These are phyloP conservation scores for Salix dunnii DNA, from an alignment of 345 rosid genomes.

Conservation along the genomic window DNA sequence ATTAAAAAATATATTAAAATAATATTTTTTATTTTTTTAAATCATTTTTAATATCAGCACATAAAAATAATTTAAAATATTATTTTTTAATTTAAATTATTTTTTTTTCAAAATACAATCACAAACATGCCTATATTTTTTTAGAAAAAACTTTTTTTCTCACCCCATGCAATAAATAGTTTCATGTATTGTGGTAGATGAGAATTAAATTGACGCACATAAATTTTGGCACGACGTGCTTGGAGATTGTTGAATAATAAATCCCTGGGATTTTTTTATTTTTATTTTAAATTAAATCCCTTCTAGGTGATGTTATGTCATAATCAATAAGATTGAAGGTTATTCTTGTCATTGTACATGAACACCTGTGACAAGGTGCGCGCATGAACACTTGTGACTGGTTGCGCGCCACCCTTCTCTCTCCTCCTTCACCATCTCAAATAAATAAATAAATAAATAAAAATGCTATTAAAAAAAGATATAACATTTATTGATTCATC, in stretches of 20 bases:
- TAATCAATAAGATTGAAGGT: not conserved
- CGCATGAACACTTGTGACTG: not conserved
- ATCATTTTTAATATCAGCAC: too few species aligned
- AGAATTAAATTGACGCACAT: not conserved
- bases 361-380: not conserved
- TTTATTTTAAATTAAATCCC: not conserved
- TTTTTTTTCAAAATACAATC: too few species aligned
- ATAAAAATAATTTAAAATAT: too few species aligned
- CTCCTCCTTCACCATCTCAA: not conserved
- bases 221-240: not conserved
- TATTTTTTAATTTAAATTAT: too few species aligned
- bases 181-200: not conserved
- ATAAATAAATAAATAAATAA: too few species aligned
- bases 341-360: not conserved
- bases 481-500: not conserved
- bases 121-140: too few species aligned
- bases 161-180: too few species aligned
- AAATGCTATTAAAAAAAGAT: too few species aligned
- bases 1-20: too few species aligned
- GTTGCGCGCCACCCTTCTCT: not conserved
- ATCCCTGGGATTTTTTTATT: not conserved
- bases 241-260: not conserved
- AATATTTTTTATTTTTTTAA: too few species aligned
- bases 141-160: too few species aligned
- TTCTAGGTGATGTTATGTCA: not conserved